These are phyloP conservation scores for Triticum aestivum DNA, from an alignment of 176 grass and related monocot species.

Conservation along the genomic window IWGSC_CS_RefSeq_v2.1 NC_057796.1:390823337-390823836, in stretches of 20 bases:
- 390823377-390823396: conserved; percentile 37
- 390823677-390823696: background rate
- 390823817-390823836: conserved; percentile 2
- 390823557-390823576: conserved; percentile 37
- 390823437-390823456: conserved; percentile 51
- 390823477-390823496: conserved; percentile 60
- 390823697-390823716: no score
- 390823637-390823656: conserved; percentile 47
- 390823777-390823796: background rate
- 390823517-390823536: conserved; percentile 42
- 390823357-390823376: conserved; percentile 2
- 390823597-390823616: conserved; percentile 38
- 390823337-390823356: background rate
- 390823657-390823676: background rate
- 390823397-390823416: conserved; percentile 2
- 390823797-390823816: background rate
- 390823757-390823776: background rate
- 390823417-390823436: conserved; percentile 1
- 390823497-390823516: conserved; percentile 46
- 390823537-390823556: conserved; percentile 32
- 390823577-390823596: conserved; percentile 60
- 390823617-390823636: background rate
- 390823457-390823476: conserved; percentile 49
- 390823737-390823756: background rate
- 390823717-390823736: background rate